Evolutionary conservation across 805 yeast species (phyloP).

Genomic region (Vanderwaltozyma yarrowii): DNA sequence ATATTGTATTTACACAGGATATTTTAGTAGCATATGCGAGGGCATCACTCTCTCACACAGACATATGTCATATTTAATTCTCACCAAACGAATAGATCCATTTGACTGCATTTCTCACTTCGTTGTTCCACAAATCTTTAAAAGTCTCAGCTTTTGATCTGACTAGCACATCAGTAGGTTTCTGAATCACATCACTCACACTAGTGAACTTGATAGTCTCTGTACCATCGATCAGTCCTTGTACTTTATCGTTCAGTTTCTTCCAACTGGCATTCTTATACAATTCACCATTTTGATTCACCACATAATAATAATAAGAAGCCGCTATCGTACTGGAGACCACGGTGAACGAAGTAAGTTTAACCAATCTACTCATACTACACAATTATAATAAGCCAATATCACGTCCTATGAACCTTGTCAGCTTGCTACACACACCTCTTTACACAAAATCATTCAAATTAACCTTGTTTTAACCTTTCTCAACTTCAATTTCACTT

Average conservation of each 20-base stretch:
- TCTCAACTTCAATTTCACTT: no score
- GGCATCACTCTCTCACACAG: no score
- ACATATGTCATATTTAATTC: no score
- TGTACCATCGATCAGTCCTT: conserved; percentile 15
- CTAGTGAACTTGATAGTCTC: conserved; percentile 5
- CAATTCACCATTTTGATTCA: conserved; percentile 16
- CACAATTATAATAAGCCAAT: neutral
- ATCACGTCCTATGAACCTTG: neutral
- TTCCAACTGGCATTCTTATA: conserved; percentile 15
- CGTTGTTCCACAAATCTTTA: conserved; percentile 21
- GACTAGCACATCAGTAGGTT: conserved; percentile 9
- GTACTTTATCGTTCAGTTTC: conserved; percentile 14
- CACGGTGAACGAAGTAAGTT: conserved; percentile 11
- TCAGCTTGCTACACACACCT: neutral
- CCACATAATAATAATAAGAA: conserved; percentile 15
- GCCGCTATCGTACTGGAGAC: conserved; percentile 12
- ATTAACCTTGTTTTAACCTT: no score
- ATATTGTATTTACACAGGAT: no score
- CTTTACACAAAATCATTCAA: no score
- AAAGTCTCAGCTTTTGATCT: conserved; percentile 17
- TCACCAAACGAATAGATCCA: conserved; percentile 19
- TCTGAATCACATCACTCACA: conserved; percentile 5
- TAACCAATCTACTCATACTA: conserved; percentile 13
- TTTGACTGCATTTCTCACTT: conserved; percentile 12
- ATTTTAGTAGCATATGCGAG: no score